Percentiles rank a stretch among this genome's conserved stretches.
These are phyloP conservation scores for Talaromyces liani DNA, from an alignment of 495 filamentous ascomycete species.

Conservation along the genomic window DNA sequence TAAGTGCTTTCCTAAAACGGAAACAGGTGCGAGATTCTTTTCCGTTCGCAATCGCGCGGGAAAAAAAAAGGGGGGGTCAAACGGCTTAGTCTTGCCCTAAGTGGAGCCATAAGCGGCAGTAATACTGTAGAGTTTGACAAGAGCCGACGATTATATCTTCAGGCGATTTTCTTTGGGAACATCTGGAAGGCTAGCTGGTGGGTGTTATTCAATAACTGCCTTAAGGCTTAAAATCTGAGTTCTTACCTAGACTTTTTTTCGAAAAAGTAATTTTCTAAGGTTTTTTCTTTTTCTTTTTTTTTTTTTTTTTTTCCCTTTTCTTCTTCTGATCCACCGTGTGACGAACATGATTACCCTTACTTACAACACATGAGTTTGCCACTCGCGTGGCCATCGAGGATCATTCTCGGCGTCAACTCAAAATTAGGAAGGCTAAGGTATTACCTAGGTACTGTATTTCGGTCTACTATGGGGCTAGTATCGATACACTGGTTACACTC, in stretches of 20 bases:
- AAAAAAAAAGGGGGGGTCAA: neutral
- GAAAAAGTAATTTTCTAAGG: neutral
- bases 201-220: neutral
- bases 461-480: neutral
- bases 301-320: too few species aligned
- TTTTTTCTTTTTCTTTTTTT: neutral
- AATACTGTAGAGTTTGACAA: neutral
- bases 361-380: neutral
- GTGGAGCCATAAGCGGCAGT: neutral
- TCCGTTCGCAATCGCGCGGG: neutral
- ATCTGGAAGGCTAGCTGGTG: neutral
- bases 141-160: neutral
- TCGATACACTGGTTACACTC: neutral
- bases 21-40: neutral
- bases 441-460: too few species aligned
- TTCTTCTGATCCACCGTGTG: neutral
- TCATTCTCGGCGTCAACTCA: neutral
- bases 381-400: slow-evolving; percentile 1
- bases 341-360: neutral
- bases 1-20: neutral
- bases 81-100: neutral
- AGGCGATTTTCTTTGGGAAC: neutral
- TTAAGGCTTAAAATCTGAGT: neutral
- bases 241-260: neutral
- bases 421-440: neutral